Base-by-base conservation (phyloP, 345 rosid genomes). In the Noccaea bulbosa region DNA sequence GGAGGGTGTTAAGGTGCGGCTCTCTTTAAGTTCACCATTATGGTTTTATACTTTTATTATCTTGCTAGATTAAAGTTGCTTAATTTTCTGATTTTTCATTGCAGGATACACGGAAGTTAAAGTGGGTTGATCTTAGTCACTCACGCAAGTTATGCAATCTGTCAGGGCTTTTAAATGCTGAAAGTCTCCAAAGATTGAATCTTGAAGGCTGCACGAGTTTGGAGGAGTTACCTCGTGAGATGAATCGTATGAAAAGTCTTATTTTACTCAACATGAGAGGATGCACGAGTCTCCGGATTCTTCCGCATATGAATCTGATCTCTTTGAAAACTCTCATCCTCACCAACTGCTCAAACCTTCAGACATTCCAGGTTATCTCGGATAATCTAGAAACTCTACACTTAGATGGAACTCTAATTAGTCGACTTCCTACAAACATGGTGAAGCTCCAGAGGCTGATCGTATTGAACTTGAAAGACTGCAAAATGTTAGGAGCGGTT, bases 51-150 rank as follows among this genome's bases (percentile, higher is more conserved):
- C 3, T 49, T 32, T 52, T 43, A 14, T 37, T 32, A 46, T 2
- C 41, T 62, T 46, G 35, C 65, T 6, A 2, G 2, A 44, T 37
- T 24, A 34, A 3, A 11, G 1, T 43, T 47, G 39, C 24, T 60
- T 16, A 33, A n/a, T 32, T 41, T 51, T 41, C 1, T 52, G 6
- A 3, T 0, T 70, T 41, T 22, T 10, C 34, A 39, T 50, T 16
- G 17, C 71, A 81, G 84, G 33, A 50, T 71, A 32, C 65, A 33
- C 71, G 22, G 1, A 81, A 78, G 14, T 16, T 81, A 41, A 78
- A 44, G 62, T 32, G 56, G 61, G 43, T 83, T 24, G 54, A 67
- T 43, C 76, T 83, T 22, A 11, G 60, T 9, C 4, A 54, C 10
- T 78, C 74, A 8, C 7, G 3, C 8, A 43, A 75, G 24, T 46